Evolutionary conservation across 805 yeast species (phyloP), one percentile per base, ranked within the genome.

Genomic region (Scheffersomyces lignosus): DNA sequence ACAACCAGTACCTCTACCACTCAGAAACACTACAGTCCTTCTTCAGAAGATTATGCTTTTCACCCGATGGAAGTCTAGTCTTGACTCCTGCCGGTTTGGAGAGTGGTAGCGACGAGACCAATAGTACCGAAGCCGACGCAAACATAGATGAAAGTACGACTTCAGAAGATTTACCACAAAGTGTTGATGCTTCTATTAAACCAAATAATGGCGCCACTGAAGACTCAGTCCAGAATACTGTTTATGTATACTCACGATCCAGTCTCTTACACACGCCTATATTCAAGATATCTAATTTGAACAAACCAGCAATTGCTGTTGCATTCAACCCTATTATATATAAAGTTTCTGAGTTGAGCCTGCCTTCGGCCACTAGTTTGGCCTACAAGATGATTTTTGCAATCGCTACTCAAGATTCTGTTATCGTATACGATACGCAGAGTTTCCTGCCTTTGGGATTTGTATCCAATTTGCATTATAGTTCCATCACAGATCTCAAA

Each of bases 11-110:
- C 9, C 55, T 87, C 4, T 88, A 85, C 51, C 93, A 89, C 53
- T 81, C 89, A 43, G 99, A 91, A 52, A 81, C 95, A 0, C 71
- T 91, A 23, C 88, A 88, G 38, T 85, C 96, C 1, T 93, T 93
- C 54, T 93, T 93, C 67, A 71, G 99, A 43, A 66, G 98, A 42
- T 70, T 91, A 37, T 62, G 83, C 1, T 88, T 91, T 54, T 84
- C 96, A 0, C 96, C 96, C 0, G 97, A 95, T 60, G 99, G 99
- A 0, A 70, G 73, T 37, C 58, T 93, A 26, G 63, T 93, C 22
- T 62, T 91, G 18, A 78, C 95, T 0, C 95, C 52, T 16, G 46
- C 41, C 15, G 46, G 41, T 10, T 18, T 30, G 15, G 22, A 33
- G 30, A 38, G 15, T 20, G 40, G 39, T n/a, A 36, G 25, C 28